Evolutionary conservation across 305 asterid species (phyloP), one percentile per base, ranked within the genome.

Genomic region (Vinca major): DNA sequence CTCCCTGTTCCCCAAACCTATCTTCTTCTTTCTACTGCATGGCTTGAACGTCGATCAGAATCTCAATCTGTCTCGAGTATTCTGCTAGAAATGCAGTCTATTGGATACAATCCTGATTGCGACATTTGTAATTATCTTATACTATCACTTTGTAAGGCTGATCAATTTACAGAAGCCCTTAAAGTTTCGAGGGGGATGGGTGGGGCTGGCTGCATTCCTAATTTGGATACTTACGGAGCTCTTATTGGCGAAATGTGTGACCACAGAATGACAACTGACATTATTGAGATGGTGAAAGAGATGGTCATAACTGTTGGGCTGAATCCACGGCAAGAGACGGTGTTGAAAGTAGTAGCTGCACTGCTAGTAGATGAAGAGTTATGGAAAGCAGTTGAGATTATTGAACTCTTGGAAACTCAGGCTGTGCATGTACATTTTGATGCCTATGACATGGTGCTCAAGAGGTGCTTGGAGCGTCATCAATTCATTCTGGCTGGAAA

Each of bases 61-160:
- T 61, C 80, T 21, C 68, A 62, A 37, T 55, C 85, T 7, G 86
- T 83, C 41, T 62, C 80, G 1, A 68, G 40, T 56, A 69, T 88
- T 52, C 82, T 89, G 21, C 60, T 61, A 4, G 89, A 82, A 68
- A 86, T 88, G 95, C 67, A 66, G 17, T 73, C 81, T 1, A 73
- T 88, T 7, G 96, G 96, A 20, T 89, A 88, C 75, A 70, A 78
- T 47, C 89, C 85, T 0, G 96, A 92, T 51, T 73, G 77, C 52
- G 94, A 92, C 63, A 88, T 91, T 11, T 88, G 94, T 73, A 89
- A 83, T 60, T 88, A 82, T 67, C 85, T 92, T 12, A 83, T 89
- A 64, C 75, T 73, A 43, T 88, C 97, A 0, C 91, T 92, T 20
- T 86, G 96, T 82, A 88, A 84, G 76, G 82, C 84, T 54, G 85